Percentiles rank a stretch among this genome's conserved stretches.
Evolutionary conservation across 2,329 filamentous ascomycete species (phyloP).

Genomic region (Nemania sp.): DNA sequence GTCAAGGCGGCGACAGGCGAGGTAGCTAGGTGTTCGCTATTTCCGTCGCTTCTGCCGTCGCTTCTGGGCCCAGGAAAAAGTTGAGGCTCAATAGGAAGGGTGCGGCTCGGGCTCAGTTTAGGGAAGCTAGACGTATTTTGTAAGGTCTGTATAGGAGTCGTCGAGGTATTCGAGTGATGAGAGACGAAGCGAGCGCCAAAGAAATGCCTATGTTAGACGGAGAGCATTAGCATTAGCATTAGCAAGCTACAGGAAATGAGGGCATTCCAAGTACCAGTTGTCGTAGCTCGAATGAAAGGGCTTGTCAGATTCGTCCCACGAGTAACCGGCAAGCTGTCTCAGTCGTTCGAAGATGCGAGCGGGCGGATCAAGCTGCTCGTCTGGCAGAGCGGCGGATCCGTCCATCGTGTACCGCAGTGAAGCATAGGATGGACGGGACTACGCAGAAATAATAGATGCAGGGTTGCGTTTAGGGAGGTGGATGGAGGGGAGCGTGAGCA

Average conservation of each 20-base stretch:
- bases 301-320: conserved; percentile 75
- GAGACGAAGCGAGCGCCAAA: conserved; percentile 71
- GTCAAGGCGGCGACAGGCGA: conserved; percentile 52
- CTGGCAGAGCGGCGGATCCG: conserved; percentile 60
- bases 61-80: conserved; percentile 53
- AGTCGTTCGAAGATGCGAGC: conserved; percentile 78
- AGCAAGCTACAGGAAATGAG: conserved; percentile 6
- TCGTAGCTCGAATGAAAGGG: conserved; percentile 81
- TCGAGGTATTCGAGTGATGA: conserved; percentile 60
- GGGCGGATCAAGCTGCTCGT: conserved; percentile 72
- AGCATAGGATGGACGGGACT: conserved; percentile 39
- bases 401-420: conserved; percentile 59
- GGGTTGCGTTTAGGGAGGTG: background rate
- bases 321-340: conserved; percentile 78
- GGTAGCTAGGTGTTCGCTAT: conserved; percentile 54
- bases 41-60: conserved; percentile 57
- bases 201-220: conserved; percentile 67
- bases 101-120: conserved; percentile 58
- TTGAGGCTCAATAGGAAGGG: conserved; percentile 58
- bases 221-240: conserved; percentile 33
- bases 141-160: conserved; percentile 59
- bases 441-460: background rate
- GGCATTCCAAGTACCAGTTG: conserved; percentile 73
- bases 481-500: background rate
- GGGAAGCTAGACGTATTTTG: conserved; percentile 59